A percentile compares a stretch with the other conserved stretches of the same genome.
These are phyloP conservation scores for Ceratobasidium sp. DNA, from an alignment of 1,284 basidiomycete genomes.

Conservation along the genomic window DNA sequence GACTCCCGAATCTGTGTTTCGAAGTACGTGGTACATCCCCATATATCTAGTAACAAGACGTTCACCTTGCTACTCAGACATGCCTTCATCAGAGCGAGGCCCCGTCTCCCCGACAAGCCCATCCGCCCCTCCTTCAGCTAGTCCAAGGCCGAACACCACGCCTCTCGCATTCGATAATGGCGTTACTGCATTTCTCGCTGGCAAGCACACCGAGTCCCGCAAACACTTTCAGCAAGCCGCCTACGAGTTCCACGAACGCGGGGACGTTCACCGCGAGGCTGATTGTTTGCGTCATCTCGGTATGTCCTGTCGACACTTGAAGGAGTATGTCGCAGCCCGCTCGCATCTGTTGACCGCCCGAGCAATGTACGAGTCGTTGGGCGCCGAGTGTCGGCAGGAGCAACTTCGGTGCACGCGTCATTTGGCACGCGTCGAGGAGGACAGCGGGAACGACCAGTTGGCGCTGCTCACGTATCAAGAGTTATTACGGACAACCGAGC, in stretches of 20 bases:
- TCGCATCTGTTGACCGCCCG: constrained; percentile 6
- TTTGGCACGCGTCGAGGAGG: constrained; percentile 30
- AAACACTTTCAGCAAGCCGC: constrained; percentile 30
- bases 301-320: constrained; percentile 6
- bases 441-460: constrained; percentile 4
- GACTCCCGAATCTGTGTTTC: constrained; percentile 12
- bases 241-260: constrained; percentile 15
- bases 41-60: neutral
- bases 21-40: neutral
- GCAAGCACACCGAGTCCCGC: constrained; percentile 8
- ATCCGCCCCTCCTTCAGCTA: neutral
- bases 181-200: constrained; percentile 21
- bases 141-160: neutral
- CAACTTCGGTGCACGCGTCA: constrained; percentile 16
- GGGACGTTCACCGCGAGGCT: constrained; percentile 7
- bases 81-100: neutral
- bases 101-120: neutral
- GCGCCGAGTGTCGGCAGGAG: constrained; percentile 4
- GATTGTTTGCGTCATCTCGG: constrained; percentile 29
- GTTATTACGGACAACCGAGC: neutral
- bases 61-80: neutral
- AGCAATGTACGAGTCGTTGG: constrained; percentile 13
- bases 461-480: constrained; percentile 17
- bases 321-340: constrained; percentile 7
- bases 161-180: neutral